Evolutionary conservation across 768 basidiomycete species (phyloP), one percentile per base, ranked within the genome.

Genomic region (Auriscalpium orientale): DNA sequence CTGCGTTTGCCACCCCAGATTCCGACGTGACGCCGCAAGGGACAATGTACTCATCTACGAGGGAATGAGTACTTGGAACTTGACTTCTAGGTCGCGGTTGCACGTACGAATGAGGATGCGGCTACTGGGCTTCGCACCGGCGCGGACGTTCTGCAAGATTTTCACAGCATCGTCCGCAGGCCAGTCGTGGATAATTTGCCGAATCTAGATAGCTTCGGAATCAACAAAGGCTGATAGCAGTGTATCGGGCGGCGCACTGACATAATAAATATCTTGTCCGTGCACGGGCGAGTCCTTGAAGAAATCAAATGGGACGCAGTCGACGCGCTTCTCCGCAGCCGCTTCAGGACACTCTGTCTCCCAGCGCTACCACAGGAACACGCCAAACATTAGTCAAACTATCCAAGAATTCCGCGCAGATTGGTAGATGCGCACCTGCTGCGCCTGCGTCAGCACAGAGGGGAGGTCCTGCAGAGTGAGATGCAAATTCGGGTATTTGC

Each of bases 181-280:
- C 74, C 72, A 75, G 56, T 75, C 65, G 46, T 72, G 73, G 22
- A 68, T 62, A 45, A 68, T 66, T 49, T 66, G 54, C 44, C 34
- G 18, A 22, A 48, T 20, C 44, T 49, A 18, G 11, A 36, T 4
- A 9, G 35, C 33, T 44, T 15, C 33, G 38, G 12, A 16, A 15
- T 21, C 18, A 15, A 20, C 40, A 3, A 7, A 7, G 28, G 8
- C 15, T 7, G 15, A 21, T 11, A n/a, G 13, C 12, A 15, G 18
- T 11, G 9, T 2, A 10, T n/a, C 37, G 28, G 37, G 5, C 13
- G 18, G 8, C 8, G 7, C 20, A 15, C 44, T 12, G 15, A 13
- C 36, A 43, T 28, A 51, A 35, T 4, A 20, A 21, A 34, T 34
- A 33, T 33, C 49, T 18, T 46, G 68, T 33, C 1, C 56, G 58